These are phyloP conservation scores for Geum urbanum DNA, from an alignment of 306 rosid species.

Conservation along the genomic window DNA sequence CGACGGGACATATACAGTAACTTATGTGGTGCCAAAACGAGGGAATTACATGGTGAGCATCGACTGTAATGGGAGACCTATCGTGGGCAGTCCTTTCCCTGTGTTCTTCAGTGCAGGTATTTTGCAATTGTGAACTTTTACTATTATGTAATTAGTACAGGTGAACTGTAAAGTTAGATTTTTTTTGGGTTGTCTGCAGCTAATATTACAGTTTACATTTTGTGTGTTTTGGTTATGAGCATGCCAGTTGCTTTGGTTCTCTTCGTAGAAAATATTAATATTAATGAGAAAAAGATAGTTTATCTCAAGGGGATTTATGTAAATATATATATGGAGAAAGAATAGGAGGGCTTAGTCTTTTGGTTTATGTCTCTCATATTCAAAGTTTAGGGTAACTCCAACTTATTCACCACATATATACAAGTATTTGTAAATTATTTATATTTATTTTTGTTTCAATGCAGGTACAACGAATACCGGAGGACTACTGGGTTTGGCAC, in stretches of 20 bases:
- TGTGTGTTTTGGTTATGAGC: neutral
- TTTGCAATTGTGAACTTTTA: neutral
- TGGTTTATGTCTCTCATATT: neutral
- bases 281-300: no score
- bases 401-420: neutral
- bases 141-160: neutral
- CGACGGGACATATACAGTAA: slow-evolving; percentile 81
- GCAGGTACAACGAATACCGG: slow-evolving; percentile 65
- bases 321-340: neutral
- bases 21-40: slow-evolving; percentile 91
- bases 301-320: no score
- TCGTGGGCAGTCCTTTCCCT: slow-evolving; percentile 97
- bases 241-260: neutral
- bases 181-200: neutral
- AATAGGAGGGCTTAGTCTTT: neutral
- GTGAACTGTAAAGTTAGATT: neutral
- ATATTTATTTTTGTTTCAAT: slow-evolving; percentile 24
- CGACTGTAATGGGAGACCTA: slow-evolving; percentile 87
- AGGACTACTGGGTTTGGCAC: slow-evolving; percentile 82
- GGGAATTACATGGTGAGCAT: slow-evolving; percentile 93
- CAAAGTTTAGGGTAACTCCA: neutral
- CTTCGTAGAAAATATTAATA: neutral
- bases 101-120: slow-evolving; percentile 99
- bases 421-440: neutral
- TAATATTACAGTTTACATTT: neutral